Base-by-base conservation (phyloP, 768 basidiomycete genomes). In the Rhodocollybia butyracea region DNA sequence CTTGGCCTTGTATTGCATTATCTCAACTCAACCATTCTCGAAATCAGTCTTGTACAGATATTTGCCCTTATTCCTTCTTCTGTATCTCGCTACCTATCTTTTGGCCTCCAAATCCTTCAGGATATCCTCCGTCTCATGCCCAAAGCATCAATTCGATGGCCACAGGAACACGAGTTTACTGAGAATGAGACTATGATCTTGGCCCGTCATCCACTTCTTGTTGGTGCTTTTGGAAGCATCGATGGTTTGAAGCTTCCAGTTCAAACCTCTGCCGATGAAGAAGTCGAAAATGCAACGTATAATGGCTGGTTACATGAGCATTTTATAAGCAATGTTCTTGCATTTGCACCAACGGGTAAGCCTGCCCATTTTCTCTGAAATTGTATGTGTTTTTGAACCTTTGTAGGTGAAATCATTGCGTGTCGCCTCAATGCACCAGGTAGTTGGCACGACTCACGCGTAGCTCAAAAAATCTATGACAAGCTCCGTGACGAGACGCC, bases 371-470 rank as follows among this genome's bases (percentile, higher is more conserved):
- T 22, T 12, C 31, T 55, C 32, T 24, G 17, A 26, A 40, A n/a
- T 17, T 51, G n/a, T 32, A 42, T 40, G 38, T 22, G 51, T 10
- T 34, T n/a, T 47, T 30, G 32, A 3, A 50, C 15, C n/a, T n/a
- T 48, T 10, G 22, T 42, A 79, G 76, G 74, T 7, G 48, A 57
- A 6, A 67, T 78, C 7, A 71, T 78, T 62, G 64, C 61, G 7
- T 62, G 59, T 8, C 59, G 63, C 21, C 45, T 73, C 13, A 79
- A 79, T 63, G 66, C 70, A 1, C 77, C 76, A 0, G 75, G 77
- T 10, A 79, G 77, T 58, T 81, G 77, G 78, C 80, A 80, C 61
- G 74, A 81, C 57, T 67, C 75, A 6, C 66, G 61, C 22, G 69
- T 80, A 55, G 74, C 77, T 1, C 61, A 59, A 3, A 68, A 64